These are phyloP conservation scores for Chalara sp. DNA, from an alignment of 2,329 filamentous ascomycete genomes.

Conservation along the genomic window DNA sequence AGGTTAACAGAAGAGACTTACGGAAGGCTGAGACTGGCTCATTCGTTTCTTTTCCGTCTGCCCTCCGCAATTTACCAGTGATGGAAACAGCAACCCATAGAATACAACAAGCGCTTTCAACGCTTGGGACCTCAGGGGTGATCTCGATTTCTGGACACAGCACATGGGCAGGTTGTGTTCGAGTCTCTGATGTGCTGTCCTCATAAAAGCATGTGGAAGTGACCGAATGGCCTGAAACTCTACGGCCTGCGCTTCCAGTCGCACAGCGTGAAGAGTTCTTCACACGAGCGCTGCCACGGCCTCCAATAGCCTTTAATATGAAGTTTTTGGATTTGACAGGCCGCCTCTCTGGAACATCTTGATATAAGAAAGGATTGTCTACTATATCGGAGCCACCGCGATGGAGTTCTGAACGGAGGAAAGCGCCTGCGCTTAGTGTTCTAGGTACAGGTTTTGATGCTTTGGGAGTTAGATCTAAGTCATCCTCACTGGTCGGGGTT, in stretches of 20 bases:
- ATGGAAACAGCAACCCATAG: slow-evolving; percentile 32
- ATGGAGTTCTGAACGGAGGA: slow-evolving; percentile 21
- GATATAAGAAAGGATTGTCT: slow-evolving; percentile 1
- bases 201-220: slow-evolving; percentile 6
- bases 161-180: slow-evolving; percentile 3
- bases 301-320: slow-evolving; percentile 22
- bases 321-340: slow-evolving; percentile 25
- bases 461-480: slow-evolving; percentile 22
- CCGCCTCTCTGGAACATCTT: slow-evolving; percentile 15
- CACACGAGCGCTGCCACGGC: slow-evolving; percentile 6
- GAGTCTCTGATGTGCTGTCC: slow-evolving; percentile 3
- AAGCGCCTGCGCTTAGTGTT: slow-evolving; percentile 19
- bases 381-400: slow-evolving; percentile 9
- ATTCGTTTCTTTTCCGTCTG: slow-evolving; percentile 11
- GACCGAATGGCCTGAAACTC: slow-evolving; percentile 3
- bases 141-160: slow-evolving; percentile 25
- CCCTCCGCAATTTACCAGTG: slow-evolving; percentile 20
- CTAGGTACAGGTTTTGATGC: slow-evolving; percentile 12
- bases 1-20: no score
- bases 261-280: slow-evolving; percentile 12
- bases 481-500: slow-evolving; percentile 9
- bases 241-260: slow-evolving; percentile 4
- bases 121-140: slow-evolving; percentile 23
- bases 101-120: slow-evolving; percentile 23
- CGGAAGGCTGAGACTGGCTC: not conserved